These are phyloP conservation scores for Chytriomyces confervae DNA, from an alignment of 192 early-diverging fungal species.

Conservation along the genomic window DNA sequence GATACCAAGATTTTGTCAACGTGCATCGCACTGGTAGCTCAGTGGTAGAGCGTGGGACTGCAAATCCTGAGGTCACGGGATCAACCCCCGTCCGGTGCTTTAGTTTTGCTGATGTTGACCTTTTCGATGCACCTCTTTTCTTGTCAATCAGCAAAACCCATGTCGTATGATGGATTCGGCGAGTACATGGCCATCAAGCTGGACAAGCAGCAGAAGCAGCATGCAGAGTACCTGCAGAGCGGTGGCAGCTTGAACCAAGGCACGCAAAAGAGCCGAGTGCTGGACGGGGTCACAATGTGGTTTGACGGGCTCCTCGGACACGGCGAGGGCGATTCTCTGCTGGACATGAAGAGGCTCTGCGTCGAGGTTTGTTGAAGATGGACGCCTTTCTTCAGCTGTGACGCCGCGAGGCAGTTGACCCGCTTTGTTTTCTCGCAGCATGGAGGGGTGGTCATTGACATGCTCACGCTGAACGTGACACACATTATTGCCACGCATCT, in stretches of 20 bases:
- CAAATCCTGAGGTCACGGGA: no score
- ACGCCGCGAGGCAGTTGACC: no score
- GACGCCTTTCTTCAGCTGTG: no score
- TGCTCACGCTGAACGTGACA: slow-evolving; percentile 43
- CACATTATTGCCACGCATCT: slow-evolving; percentile 54
- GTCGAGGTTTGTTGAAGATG: background rate
- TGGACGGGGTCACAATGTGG: slow-evolving; percentile 38
- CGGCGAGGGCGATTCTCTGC: background rate
- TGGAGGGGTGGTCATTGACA: slow-evolving; percentile 45
- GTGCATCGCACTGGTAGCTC: no score
- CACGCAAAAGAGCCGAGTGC: slow-evolving; percentile 18
- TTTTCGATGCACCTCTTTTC: no score
- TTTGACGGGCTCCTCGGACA: slow-evolving; percentile 41
- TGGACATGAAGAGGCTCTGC: slow-evolving; percentile 26
- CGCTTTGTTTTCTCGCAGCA: slow-evolving; percentile 5
- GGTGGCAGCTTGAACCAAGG: slow-evolving; percentile 9
- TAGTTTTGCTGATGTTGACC: no score
- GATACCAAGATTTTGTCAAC: no score
- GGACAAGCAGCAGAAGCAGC: slow-evolving; percentile 50
- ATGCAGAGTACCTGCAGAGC: slow-evolving; percentile 14
- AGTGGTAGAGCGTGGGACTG: no score
- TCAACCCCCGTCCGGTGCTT: no score
- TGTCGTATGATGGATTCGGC: slow-evolving; percentile 16
- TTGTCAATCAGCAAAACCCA: background rate
- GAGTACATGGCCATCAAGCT: slow-evolving; percentile 55